Evolutionary conservation across 768 basidiomycete species (phyloP), one percentile per base, ranked within the genome.

Genomic region (Paxillus rubicundulus): DNA sequence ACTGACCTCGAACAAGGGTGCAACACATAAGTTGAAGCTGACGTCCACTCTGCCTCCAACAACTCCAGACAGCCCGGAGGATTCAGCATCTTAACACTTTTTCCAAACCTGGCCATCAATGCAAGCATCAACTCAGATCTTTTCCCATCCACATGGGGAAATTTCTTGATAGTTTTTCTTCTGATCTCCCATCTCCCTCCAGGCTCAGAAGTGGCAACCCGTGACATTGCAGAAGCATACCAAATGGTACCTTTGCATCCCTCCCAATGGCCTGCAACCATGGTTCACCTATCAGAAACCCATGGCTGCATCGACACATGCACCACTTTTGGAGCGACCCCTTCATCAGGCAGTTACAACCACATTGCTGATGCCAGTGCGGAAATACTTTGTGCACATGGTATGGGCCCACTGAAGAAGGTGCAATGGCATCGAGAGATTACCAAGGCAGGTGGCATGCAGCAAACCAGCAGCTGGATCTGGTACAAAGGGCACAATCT

Each of bases 131-230:
- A 70, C 38, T 57, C 74, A 0, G 45, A 60, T 18, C 12, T 54
- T 17, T 69, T 71, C 52, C 77, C 76, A 0, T 77, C 74, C 61
- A 73, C 72, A 0, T 79, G 75, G 76, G 74, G 76, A 2, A 77
- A 76, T 0, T 79, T 80, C 47, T 43, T 58, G 0, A 60, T 66
- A 0, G 52, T 75, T 0, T 70, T 58, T n/a, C 47, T 64, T 18
- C 45, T 66, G 2, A 54, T 66, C 24, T 57, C 43, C 4, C 20
- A 45, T 3, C 64, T 72, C 1, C n/a, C n/a, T n/a, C n/a, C n/a
- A n/a, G 65, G 62, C 0, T 66, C 69, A 2, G 65, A 74, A 58
- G 65, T 47, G 1, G 70, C 60, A 0, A 58, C 63, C 0, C 57
- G 66, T 1, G 72, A 74, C 38, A 57, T 74, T 2, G 51, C 65